phyloP scores from a whole-genome alignment of 2,329 filamentous ascomycete species.

The Ophiostoma ips region DNA sequence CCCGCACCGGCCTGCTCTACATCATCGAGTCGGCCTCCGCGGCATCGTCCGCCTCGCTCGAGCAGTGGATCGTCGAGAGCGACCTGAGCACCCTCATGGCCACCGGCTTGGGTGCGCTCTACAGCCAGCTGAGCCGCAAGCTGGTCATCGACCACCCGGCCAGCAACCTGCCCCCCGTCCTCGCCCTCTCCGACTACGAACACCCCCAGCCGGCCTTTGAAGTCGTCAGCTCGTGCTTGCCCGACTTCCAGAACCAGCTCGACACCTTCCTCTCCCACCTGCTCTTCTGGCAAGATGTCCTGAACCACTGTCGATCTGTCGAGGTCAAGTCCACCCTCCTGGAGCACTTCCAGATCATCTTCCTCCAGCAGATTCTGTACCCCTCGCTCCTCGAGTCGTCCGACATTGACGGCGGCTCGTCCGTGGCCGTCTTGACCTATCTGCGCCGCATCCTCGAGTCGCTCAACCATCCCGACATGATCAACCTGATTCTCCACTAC shows the following conservation, averaged over 20 bases:
- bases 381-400: constrained; percentile 93
- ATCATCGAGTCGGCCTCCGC: constrained; percentile 90
- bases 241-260: constrained; percentile 71
- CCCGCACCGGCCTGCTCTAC: constrained; percentile 82
- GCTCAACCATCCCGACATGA: constrained; percentile 83
- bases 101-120: constrained; percentile 71
- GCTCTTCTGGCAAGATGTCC: constrained; percentile 93
- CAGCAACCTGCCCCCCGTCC: constrained; percentile 64
- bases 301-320: constrained; percentile 84
- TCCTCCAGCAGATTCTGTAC: constrained; percentile 89
- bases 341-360: constrained; percentile 94
- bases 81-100: constrained; percentile 96
- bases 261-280: constrained; percentile 91
- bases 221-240: constrained; percentile 59
- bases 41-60: constrained; percentile 64
- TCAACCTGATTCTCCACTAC: constrained; percentile 86
- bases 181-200: constrained; percentile 80
- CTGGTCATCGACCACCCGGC: constrained; percentile 66
- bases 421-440: constrained; percentile 89
- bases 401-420: constrained; percentile 91
- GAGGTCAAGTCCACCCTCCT: constrained; percentile 88
- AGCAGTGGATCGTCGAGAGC: constrained; percentile 95
- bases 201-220: constrained; percentile 56
- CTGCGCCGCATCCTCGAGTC: constrained; percentile 80
- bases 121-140: constrained; percentile 57